Base-by-base conservation (phyloP, 208 protist genomes). In the Trichomonas tenax region DNA sequence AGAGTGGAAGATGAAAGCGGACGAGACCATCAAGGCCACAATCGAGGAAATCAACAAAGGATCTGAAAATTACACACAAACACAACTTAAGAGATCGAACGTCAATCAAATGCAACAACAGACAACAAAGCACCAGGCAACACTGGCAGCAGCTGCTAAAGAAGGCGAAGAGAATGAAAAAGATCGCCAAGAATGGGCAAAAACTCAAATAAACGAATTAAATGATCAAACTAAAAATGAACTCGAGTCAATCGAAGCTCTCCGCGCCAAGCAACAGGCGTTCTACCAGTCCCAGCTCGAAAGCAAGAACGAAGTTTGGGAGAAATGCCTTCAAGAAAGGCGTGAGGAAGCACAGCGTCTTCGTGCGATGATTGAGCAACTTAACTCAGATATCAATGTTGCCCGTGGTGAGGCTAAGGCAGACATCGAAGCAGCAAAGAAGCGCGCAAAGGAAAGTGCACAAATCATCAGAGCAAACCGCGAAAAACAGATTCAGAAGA, bases 181-280 rank as follows among this genome's bases (percentile, higher is more conserved):
- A 31, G 17, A 89, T 44, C 34, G 82, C 17, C 82, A 89, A 89
- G 17, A 89, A 89, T 93, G 86, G 86, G 86, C 44, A 17, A 93
- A 93, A 93, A 93, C 86, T 3, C 86, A 93, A 93, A 51, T 93
- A 34, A 51, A 93, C 31, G 44, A 93, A 38, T 48, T 93, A 34
- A 51, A 93, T 51, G 86, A 93, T 58, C 86, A 93, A 93, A 51
- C 86, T 31, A 93, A 58, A 38, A n/a, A 93, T 38, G 86, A 93
- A 93, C 44, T 93, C 9, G n/a, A 93, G 9, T 58, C 40, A 31
- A 34, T 93, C 36, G 86, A 93, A 51, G 31, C 44, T 6, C 26
- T 93, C 15, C 11, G 44, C n/a, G 17, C 40, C n/a, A 41, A 93
- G 45, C 86, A 93, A 21, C 44, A 93, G n/a, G 44, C 41, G 17